A percentile compares a stretch with the other conserved stretches of the same genome.
These are phyloP conservation scores for Trichoderma endophyticum DNA, from an alignment of 2,329 filamentous ascomycete species.

Conservation along the genomic window DNA sequence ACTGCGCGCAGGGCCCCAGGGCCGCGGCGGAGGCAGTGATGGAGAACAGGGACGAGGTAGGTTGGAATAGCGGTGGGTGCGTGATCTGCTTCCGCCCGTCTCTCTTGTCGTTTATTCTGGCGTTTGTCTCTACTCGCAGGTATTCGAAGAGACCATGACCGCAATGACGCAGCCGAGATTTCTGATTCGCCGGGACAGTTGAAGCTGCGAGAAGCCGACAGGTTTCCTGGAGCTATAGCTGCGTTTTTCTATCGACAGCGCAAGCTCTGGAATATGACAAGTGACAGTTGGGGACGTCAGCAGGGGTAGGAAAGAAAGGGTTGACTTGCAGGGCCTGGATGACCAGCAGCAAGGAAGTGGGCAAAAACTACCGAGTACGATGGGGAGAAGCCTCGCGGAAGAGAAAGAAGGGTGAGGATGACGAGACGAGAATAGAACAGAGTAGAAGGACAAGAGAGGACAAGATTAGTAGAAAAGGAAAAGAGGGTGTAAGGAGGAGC, in stretches of 20 bases:
- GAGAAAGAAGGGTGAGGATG: neutral
- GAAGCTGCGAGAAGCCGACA: neutral
- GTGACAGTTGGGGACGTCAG: constrained; percentile 18
- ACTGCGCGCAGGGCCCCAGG: neutral
- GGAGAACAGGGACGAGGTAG: neutral
- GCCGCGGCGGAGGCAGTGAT: neutral
- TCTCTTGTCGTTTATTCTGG: neutral
- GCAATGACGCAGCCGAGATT: neutral
- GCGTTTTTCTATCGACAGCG: constrained; percentile 10
- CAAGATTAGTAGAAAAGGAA: neutral
- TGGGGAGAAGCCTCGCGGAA: constrained; percentile 2
- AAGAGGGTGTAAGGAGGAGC: neutral
- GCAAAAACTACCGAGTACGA: constrained; percentile 8
- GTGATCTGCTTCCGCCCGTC: neutral
- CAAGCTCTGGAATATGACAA: constrained; percentile 7
- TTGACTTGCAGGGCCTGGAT: constrained; percentile 16
- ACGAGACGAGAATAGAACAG: neutral
- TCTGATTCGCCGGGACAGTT: neutral
- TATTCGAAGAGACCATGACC: constrained; percentile 7
- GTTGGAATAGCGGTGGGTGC: constrained; percentile 11
- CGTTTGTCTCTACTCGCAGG: neutral
- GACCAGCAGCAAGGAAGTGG: constrained; percentile 14
- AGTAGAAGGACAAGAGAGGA: neutral
- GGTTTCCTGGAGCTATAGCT: neutral
- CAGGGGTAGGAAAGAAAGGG: constrained; percentile 17